phyloP scores from a whole-genome alignment of 176 grass and related monocot species.

The Oryza australiensis region DNA sequence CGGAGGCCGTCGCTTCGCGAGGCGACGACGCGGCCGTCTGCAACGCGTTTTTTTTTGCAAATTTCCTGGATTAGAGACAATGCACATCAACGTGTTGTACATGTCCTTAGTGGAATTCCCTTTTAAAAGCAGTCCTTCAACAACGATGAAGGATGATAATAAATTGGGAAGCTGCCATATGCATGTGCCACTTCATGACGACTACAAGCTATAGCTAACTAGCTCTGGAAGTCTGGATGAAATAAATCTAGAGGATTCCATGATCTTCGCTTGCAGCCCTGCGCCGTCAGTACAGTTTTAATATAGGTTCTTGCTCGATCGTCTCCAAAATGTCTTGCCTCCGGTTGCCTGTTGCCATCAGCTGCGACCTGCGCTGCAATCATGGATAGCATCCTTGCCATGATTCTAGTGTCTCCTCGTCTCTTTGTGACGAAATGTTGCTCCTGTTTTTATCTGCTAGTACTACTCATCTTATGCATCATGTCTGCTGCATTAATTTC shows the following conservation, averaged over 20 bases:
- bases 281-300: conserved; percentile 10
- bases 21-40: too few relatives aligned
- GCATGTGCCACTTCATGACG: background rate
- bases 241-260: background rate
- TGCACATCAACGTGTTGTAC: too few relatives aligned
- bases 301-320: background rate
- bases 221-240: background rate
- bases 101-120: too few relatives aligned
- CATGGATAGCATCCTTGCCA: conserved; percentile 22
- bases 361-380: background rate
- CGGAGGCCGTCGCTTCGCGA: too few relatives aligned
- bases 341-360: background rate
- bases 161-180: background rate
- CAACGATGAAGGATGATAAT: background rate
- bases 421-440: background rate
- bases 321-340: background rate
- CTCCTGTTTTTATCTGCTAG: conserved; percentile 4
- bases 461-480: background rate
- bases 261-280: background rate
- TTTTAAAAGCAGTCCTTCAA: background rate
- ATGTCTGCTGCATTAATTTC: background rate
- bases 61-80: too few relatives aligned
- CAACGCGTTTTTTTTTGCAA: too few relatives aligned
- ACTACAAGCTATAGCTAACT: background rate
- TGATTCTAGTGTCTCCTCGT: conserved; percentile 18